A percentile compares a stretch with the other conserved stretches of the same genome.
phyloP scores from a whole-genome alignment of 805 yeast genomes.

The Candida broadrunensis region DNA sequence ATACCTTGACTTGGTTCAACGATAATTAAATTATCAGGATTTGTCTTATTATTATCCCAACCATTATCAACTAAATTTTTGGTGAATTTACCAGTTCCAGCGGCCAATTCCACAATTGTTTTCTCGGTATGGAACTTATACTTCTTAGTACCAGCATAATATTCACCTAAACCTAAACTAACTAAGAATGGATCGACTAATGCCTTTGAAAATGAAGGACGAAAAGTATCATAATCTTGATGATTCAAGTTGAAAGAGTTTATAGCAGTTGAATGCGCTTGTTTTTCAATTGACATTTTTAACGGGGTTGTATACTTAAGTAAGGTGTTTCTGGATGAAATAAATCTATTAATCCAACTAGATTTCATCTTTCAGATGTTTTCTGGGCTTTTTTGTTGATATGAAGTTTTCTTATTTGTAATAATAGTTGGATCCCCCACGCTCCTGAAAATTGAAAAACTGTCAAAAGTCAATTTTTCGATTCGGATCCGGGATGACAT shows the following conservation, averaged over 20 bases:
- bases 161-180: slow-evolving; percentile 26
- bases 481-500: neutral
- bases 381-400: neutral
- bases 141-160: slow-evolving; percentile 2
- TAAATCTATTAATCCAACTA: neutral
- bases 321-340: neutral
- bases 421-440: too few relatives aligned
- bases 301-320: neutral
- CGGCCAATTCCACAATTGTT: slow-evolving; percentile 49
- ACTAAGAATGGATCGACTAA: slow-evolving; percentile 44
- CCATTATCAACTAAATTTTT: slow-evolving; percentile 37
- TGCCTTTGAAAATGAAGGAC: slow-evolving; percentile 46
- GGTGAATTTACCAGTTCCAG: slow-evolving; percentile 67
- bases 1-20: slow-evolving; percentile 61
- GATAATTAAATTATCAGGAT: slow-evolving; percentile 30
- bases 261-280: slow-evolving; percentile 36
- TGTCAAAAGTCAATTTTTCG: neutral
- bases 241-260: slow-evolving; percentile 53
- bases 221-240: slow-evolving; percentile 45
- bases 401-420: too few relatives aligned
- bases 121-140: slow-evolving; percentile 17
- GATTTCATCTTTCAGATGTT: neutral
- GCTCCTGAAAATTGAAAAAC: neutral
- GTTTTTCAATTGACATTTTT: neutral
- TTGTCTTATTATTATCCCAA: slow-evolving; percentile 15